Evolutionary conservation across 2,329 filamentous ascomycete species (phyloP).

Genomic region (Pseudogymnoascus sp.): DNA sequence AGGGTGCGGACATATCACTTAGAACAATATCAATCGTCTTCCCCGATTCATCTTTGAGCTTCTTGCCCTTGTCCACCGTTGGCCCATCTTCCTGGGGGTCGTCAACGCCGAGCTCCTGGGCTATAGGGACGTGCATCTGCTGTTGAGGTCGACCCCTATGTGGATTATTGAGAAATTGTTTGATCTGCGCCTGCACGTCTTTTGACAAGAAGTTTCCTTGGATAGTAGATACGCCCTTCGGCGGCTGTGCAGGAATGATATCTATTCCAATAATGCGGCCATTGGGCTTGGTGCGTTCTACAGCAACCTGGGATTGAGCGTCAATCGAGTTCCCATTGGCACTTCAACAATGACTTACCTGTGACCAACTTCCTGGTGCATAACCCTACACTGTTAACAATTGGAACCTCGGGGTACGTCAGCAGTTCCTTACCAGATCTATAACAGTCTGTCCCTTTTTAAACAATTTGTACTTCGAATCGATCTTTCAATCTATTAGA

Average conservation of each 20-base stretch:
- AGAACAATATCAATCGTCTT: slow-evolving; percentile 82
- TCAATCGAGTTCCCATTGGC: neutral
- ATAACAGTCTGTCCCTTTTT: slow-evolving; percentile 74
- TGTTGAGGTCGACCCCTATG: slow-evolving; percentile 45
- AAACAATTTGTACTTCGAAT: slow-evolving; percentile 74
- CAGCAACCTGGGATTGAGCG: slow-evolving; percentile 57
- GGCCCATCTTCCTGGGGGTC: slow-evolving; percentile 23
- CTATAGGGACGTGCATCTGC: slow-evolving; percentile 14
- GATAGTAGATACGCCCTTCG: slow-evolving; percentile 83
- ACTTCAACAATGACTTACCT: slow-evolving; percentile 36
- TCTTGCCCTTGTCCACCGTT: slow-evolving; percentile 25
- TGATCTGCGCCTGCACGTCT: slow-evolving; percentile 66
- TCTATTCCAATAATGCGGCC: slow-evolving; percentile 88
- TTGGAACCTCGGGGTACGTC: neutral
- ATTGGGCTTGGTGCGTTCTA: slow-evolving; percentile 65
- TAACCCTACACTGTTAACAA: slow-evolving; percentile 49
- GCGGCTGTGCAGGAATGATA: slow-evolving; percentile 85
- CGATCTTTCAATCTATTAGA: slow-evolving; percentile 49
- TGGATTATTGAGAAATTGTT: slow-evolving; percentile 63
- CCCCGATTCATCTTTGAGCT: slow-evolving; percentile 35
- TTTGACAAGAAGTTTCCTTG: slow-evolving; percentile 87
- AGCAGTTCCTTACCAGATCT: slow-evolving; percentile 59
- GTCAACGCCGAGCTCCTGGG: slow-evolving; percentile 12
- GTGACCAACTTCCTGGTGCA: slow-evolving; percentile 66
- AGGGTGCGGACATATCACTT: slow-evolving; percentile 99